phyloP scores from a whole-genome alignment of 78 protist species.

The Paulinella micropora region DNA sequence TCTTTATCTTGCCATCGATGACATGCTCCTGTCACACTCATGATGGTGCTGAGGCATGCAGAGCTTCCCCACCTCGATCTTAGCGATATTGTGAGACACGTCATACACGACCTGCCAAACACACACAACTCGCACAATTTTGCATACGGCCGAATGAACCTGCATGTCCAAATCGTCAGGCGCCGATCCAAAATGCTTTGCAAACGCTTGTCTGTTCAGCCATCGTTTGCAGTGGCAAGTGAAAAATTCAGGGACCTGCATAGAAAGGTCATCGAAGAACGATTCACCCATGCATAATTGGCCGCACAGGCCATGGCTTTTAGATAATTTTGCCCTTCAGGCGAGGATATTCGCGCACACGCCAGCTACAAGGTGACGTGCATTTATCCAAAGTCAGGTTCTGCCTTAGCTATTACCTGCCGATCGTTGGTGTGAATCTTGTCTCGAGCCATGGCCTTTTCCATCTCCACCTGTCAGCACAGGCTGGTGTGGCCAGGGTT shows the following conservation, averaged over 20 bases:
- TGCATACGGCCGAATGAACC: no score
- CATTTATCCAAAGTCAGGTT: no score
- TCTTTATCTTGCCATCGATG: slow-evolving; percentile 59
- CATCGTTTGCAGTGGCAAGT: no score
- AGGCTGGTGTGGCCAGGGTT: no score
- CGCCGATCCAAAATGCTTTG: slow-evolving; percentile 42
- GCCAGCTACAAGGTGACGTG: slow-evolving; percentile 28
- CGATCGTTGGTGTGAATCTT: slow-evolving; percentile 59
- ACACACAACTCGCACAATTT: no score
- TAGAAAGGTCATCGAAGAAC: slow-evolving; percentile 69
- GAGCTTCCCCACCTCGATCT: slow-evolving; percentile 37
- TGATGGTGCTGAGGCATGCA: neutral
- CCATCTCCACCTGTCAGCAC: no score
- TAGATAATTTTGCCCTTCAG: slow-evolving; percentile 36
- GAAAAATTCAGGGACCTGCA: slow-evolving; percentile 16
- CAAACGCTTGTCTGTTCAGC: slow-evolving; percentile 52
- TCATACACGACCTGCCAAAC: slow-evolving; percentile 85
- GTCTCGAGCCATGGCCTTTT: slow-evolving; percentile 62
- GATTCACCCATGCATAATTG: slow-evolving; percentile 81
- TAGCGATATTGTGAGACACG: slow-evolving; percentile 87
- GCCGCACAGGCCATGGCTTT: slow-evolving; percentile 77
- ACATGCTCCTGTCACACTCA: slow-evolving; percentile 44
- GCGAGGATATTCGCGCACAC: slow-evolving; percentile 36
- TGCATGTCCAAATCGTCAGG: slow-evolving; percentile 84
- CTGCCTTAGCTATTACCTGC: neutral